Evolutionary conservation across 805 yeast species (phyloP), one percentile per base, ranked within the genome.

Genomic region (Metschnikowia peoriensis): DNA sequence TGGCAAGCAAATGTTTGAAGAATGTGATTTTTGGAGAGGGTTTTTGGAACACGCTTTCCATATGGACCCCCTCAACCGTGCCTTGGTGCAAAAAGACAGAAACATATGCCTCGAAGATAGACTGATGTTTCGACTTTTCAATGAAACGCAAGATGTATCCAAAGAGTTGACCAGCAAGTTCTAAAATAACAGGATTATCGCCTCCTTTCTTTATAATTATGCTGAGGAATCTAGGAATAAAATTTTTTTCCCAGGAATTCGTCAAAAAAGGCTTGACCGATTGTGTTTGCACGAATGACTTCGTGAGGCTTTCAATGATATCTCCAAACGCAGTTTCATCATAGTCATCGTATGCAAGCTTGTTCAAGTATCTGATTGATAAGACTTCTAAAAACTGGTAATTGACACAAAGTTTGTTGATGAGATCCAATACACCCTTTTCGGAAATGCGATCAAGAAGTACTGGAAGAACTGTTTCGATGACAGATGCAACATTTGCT

Each of bases 1-100:
- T 81, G 4, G 85, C 75, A 9, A 85, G 46, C 1, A 84, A 60
- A 54, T 80, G 82, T 38, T 71, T 71, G 54, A 55, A 46, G 55
- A 61, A 11, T 1, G 74, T 66, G 17, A 81, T 68, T 15, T 73
- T 61, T 15, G 71, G 66, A 7, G 65, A 61, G 5, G 77, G 69
- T 0, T 37, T 38, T 1, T 58, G 59, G 2, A 68, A 46, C 1
- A 76, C 48, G 27, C 64, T 57, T 17, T 44, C 56, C 41, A 54
- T 49, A 44, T 22, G 52, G 39, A 49, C 28, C 11, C 59, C 56
- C 14, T 58, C 55, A 4, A 47, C 32, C 1, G 54, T 11, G 10
- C 50, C 48, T 7, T 56, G 68, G 4, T 60, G 56, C 6, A 73
- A 55, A 51, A 84, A 82, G 4, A 75, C 35, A 0, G 56, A 49